Conservation (phyloP, 495 filamentous ascomycete species). For the Penicillium flavigenum region DNA sequence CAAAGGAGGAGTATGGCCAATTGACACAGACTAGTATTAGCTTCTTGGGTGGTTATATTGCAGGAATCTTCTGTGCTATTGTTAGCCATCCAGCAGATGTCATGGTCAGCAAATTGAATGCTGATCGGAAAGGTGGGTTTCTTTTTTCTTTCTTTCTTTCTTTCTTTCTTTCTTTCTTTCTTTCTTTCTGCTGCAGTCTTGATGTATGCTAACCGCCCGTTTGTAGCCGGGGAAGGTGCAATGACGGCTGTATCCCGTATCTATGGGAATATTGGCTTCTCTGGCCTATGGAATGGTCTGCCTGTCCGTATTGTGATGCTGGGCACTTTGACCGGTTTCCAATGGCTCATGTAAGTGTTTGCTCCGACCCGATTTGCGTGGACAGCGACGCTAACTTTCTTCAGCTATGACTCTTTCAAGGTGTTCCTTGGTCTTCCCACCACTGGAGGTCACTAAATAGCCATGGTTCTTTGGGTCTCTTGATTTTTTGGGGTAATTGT, state of each 20-base stretch:
- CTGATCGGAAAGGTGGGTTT: constrained; percentile 57
- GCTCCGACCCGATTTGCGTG: not conserved
- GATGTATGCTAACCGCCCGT: constrained; percentile 14
- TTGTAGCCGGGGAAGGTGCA: constrained; percentile 60
- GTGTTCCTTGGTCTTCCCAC: constrained; percentile 67
- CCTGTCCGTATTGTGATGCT: constrained; percentile 66
- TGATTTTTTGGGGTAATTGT: not conserved
- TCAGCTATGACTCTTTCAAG: constrained; percentile 71
- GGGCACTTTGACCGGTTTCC: constrained; percentile 65
- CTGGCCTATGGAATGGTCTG: constrained; percentile 68
- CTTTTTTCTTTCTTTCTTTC: constrained; percentile 18
- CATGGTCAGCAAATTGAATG: constrained; percentile 72
- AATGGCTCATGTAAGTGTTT: constrained; percentile 63
- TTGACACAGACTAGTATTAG: constrained; percentile 67
- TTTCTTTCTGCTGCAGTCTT: not conserved
- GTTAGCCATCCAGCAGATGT: constrained; percentile 67
- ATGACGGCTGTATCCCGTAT: constrained; percentile 62
- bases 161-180: constrained; percentile 14
- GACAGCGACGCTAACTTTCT: constrained; percentile 11
- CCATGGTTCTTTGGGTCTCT: not conserved
- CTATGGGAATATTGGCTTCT: constrained; percentile 71
- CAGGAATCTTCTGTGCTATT: constrained; percentile 67
- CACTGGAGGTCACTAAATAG: constrained; percentile 57
- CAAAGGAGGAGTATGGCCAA: constrained; percentile 61
- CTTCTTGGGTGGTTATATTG: constrained; percentile 71